Base-by-base conservation (phyloP, 495 filamentous ascomycete species). In the Penicillium pulvis region DNA sequence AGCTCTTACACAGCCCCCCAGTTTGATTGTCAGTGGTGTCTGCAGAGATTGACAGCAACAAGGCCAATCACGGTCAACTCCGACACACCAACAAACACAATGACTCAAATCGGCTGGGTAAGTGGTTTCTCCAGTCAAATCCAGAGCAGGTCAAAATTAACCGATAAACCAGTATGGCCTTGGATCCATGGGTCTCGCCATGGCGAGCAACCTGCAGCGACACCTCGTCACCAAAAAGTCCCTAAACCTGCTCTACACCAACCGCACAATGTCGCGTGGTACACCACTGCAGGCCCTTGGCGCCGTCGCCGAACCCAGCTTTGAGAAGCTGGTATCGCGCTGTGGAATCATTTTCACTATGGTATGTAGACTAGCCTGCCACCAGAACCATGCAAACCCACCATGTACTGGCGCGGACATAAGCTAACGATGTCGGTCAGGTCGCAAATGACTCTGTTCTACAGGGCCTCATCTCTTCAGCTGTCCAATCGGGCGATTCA, bases 181-280 rank as follows among this genome's bases (percentile, higher is more conserved):
- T 36, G 76, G 76, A 19, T 78, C 76, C 53, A 79, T 79, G 75
- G 76, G 76, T 61, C 75, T 77, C n/a, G 76, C 75, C 59, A 79
- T 79, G 76, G 76, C 76, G 61, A 73, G 56, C 42, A 79, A 79
- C 56, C 73, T 79, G 14, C 76, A 79, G 68, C 65, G 70, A 24
- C 76, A 81, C 59, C 71, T 79, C 1, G 72, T 67, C 12, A 46
- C 67, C 46, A 77, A 73, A 55, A 73, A 71, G 23, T 67, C 70
- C 20, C 45, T 70, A 47, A 67, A 62, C 24, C 66, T 81, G 20
- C 47, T 79, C 45, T 77, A 78, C 53, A 70, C 70, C 17, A 81
- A 81, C 60, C 71, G 78, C 46, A 81, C 78, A 3, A 72, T 78
- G 65, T 64, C 72, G 53, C 76, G 75, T 20, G 76, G 76, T 26